Conservation (phyloP, 2,329 filamentous ascomycete genomes). For the Nemania sp. region DNA sequence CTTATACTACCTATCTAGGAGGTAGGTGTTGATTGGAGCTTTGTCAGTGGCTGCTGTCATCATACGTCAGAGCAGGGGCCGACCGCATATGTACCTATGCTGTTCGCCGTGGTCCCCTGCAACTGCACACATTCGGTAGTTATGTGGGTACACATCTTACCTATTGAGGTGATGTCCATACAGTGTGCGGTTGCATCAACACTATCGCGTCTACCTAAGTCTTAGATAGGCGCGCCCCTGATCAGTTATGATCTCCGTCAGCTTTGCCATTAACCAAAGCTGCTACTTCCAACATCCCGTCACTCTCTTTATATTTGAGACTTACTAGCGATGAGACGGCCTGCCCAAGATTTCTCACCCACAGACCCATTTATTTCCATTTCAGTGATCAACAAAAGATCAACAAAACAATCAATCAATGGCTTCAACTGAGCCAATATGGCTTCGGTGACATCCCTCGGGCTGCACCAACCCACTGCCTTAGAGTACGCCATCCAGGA, state of each 20-base stretch:
- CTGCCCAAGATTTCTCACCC: background rate
- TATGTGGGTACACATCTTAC: background rate
- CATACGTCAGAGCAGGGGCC: slow-evolving; percentile 49
- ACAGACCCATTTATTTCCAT: too few species aligned
- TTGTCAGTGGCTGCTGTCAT: slow-evolving; percentile 13
- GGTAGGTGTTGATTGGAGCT: slow-evolving; percentile 3
- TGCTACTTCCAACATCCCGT: background rate
- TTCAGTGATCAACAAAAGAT: background rate
- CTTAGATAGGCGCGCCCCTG: slow-evolving; percentile 5
- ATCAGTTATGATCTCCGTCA: slow-evolving; percentile 4
- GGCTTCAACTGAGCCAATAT: slow-evolving; percentile 62
- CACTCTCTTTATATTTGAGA: background rate
- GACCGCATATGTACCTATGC: background rate
- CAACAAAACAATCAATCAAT: slow-evolving; percentile 34
- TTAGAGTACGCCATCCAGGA: slow-evolving; percentile 87
- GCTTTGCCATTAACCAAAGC: background rate
- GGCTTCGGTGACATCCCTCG: slow-evolving; percentile 91
- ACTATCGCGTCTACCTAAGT: background rate
- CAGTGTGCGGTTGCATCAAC: slow-evolving; percentile 5
- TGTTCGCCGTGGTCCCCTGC: background rate
- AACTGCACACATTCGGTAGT: too few species aligned
- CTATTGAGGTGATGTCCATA: background rate
- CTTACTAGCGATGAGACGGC: background rate
- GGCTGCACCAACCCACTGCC: slow-evolving; percentile 88
- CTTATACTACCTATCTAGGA: too few species aligned